Conservation (phyloP, 768 basidiomycete species). For the Pleurotus tuber-regium region DNA sequence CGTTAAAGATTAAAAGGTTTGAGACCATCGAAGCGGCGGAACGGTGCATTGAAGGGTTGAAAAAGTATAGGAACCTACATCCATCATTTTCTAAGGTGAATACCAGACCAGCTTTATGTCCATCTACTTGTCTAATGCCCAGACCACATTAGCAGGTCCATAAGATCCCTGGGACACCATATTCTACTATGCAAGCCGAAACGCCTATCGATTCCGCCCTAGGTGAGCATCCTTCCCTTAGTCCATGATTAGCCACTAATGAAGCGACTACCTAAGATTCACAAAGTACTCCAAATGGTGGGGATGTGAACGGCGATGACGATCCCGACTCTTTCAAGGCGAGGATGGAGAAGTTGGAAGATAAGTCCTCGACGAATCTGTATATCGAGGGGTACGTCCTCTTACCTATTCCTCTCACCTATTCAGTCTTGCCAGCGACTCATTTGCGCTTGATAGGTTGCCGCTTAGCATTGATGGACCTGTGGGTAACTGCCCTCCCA, state of each 20-base stretch:
- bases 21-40: conserved; percentile 65
- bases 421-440: no score
- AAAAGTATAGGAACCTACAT: conserved; percentile 74
- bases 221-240: conserved; percentile 6
- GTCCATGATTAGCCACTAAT: no score
- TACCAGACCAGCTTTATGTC: no score
- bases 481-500: conserved; percentile 40
- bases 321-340: conserved; percentile 59
- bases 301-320: not conserved
- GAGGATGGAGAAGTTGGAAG: conserved; percentile 75
- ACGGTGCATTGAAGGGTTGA: conserved; percentile 67
- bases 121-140: no score
- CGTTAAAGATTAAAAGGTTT: conserved; percentile 44
- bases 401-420: not conserved
- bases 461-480: conserved; percentile 69
- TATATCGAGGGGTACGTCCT: conserved; percentile 70
- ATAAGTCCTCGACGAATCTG: conserved; percentile 67
- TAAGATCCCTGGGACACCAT: conserved; percentile 77
- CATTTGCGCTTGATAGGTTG: no score
- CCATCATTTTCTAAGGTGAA: conserved; percentile 83
- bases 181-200: conserved; percentile 31
- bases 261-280: no score
- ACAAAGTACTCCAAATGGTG: no score
- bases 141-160: conserved; percentile 49
- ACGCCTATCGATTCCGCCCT: conserved; percentile 19